Base-by-base conservation (phyloP, 2,329 filamentous ascomycete species). In the Emmonsiellopsis sp. region DNA sequence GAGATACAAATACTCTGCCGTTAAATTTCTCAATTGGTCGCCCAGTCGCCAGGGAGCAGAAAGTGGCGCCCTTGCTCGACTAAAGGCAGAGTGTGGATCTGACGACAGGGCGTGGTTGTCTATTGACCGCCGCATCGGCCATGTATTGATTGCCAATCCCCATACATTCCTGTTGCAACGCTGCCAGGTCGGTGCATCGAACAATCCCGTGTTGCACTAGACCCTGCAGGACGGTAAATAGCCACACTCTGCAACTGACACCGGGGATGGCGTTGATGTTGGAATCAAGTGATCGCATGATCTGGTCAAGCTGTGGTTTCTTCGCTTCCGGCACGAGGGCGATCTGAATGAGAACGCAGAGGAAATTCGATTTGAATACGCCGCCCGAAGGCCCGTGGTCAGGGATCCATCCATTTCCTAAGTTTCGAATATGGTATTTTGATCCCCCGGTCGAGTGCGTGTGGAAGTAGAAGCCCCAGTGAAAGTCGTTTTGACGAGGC, bases 381-480 rank as follows among this genome's bases (percentile, higher is more conserved):
- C 52, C 50, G 9, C 32, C 38, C 5, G 50, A 55, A 9, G 26
- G 6, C 5, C 46, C 54, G 32, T 60, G 58, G 30, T 59, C 55
- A 7, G 54, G 1, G 32, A 58, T 58, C 57, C 57, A 60, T 32
- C 58, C 55, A 16, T 50, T 35, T 15, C 53, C 57, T 8, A 53
- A 38, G 16, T 49, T 52, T 43, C n/a, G 52, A 4, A 57, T 49
- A 31, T 58, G 58, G 30, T 58, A 57, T 45, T 57, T 55, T 5
- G 26, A 31, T n/a, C 53, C 54, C 15, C 53, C 35, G 3, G 3
- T 8, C 11, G 30, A 7, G 3, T 1, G 7, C n/a, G 10, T 59
- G 51, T 65, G 63, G 51, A 60, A 54, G 46, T 68, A 68, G 8
- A 60, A 59, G 2, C 51, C 64, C 65, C 65, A 67, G 54, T 67